A percentile compares a stretch with the other conserved stretches of the same genome.
Conservation (phyloP, 768 basidiomycete species). For the Auricularia heimuer region DNA sequence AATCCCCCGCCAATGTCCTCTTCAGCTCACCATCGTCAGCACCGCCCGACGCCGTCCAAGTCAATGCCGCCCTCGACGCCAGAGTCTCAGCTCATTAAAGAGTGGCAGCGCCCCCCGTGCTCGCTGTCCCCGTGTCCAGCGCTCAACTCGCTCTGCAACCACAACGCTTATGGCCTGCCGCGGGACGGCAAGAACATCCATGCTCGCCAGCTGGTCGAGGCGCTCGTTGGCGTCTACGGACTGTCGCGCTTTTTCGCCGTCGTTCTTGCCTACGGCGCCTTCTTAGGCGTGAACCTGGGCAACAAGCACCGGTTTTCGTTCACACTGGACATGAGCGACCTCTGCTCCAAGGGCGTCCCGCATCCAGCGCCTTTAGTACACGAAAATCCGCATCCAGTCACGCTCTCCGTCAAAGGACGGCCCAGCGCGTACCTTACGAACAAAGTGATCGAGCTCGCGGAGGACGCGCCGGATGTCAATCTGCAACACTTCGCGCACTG, state of each 20-base stretch:
- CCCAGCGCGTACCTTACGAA: background rate
- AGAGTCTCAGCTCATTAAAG: background rate
- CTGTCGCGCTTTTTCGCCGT: background rate
- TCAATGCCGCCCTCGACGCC: background rate
- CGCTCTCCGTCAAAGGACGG: background rate
- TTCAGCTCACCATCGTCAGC: too few species aligned
- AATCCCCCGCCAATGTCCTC: too few species aligned
- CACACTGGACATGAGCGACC: background rate
- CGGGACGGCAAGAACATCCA: background rate
- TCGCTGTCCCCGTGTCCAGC: background rate
- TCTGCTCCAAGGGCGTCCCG: background rate
- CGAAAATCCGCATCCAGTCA: background rate
- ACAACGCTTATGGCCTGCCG: background rate
- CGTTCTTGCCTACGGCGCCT: background rate
- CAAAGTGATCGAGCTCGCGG: background rate
- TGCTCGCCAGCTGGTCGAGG: background rate
- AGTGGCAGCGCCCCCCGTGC: background rate
- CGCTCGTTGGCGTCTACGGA: background rate
- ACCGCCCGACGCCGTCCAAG: too few species aligned
- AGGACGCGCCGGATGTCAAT: background rate
- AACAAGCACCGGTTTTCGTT: background rate
- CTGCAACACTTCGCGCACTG: background rate
- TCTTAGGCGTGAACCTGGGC: background rate
- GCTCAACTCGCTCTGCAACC: conserved; percentile 1
- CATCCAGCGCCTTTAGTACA: background rate